A percentile compares a stretch with the other conserved stretches of the same genome.
Evolutionary conservation across 495 filamentous ascomycete species (phyloP).

Genomic region (Trichoderma asperelloides): DNA sequence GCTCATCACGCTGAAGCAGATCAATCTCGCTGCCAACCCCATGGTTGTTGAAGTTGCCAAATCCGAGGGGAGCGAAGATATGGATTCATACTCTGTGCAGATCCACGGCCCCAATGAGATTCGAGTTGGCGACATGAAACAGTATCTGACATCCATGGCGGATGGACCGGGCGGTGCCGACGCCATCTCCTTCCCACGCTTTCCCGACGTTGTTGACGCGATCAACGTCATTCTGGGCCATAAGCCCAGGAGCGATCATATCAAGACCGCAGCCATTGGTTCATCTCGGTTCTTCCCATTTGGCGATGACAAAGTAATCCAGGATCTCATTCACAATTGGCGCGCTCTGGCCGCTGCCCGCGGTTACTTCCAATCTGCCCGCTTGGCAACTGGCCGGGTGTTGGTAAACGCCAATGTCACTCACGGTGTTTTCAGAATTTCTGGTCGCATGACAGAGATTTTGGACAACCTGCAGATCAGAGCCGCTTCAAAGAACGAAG

Average conservation of each 20-base stretch:
- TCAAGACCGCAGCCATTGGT: constrained; percentile 26
- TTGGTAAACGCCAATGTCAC: constrained; percentile 52
- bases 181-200: constrained; percentile 31
- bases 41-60: constrained; percentile 31
- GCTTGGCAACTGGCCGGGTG: constrained; percentile 53
- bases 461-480: constrained; percentile 13
- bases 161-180: constrained; percentile 24
- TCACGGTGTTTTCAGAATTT: constrained; percentile 36
- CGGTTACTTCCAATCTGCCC: constrained; percentile 61
- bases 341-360: constrained; percentile 41
- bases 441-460: constrained; percentile 17
- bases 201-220: constrained; percentile 33
- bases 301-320: constrained; percentile 14
- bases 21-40: constrained; percentile 25
- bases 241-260: constrained; percentile 23
- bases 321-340: constrained; percentile 23
- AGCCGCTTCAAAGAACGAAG: not conserved
- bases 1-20: constrained; percentile 32
- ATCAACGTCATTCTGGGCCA: constrained; percentile 40
- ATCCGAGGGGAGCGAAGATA: constrained; percentile 33
- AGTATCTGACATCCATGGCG: constrained; percentile 38
- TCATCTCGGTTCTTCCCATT: constrained; percentile 35
- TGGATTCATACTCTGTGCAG: constrained; percentile 32
- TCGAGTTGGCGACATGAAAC: constrained; percentile 38
- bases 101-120: constrained; percentile 33